Base-by-base conservation (phyloP, 108 stramenopile species). In the Discostella pseudostelligera region DNA sequence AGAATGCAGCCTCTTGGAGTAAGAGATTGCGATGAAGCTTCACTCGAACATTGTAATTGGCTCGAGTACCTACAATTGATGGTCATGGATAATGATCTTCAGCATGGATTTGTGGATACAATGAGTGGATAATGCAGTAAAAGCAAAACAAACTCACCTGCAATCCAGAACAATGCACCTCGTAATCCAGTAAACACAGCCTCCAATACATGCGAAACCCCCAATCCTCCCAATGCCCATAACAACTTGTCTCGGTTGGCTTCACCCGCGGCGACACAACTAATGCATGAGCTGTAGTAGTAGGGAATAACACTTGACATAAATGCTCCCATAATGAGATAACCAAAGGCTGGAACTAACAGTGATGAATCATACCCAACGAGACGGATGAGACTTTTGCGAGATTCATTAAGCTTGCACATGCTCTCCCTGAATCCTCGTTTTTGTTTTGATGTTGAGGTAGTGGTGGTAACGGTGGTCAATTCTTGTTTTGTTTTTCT, bases 1-100 rank as follows among this genome's bases (percentile, higher is more conserved):
- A 94, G 63, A 85, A 96, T n/a, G 83, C 86, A 5, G 92, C 87
- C 51, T 94, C 93, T 65, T 96, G 96, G 36, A 87, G 70, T 13
- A 96, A 69, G 9, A 96, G 69, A 48, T 82, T 89, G 14, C 87
- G 85, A 80, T 93, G 89, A 25, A 93, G 74, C 54, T 90, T 90
- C 20, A 90, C 88, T 26, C 92, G 79, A 59, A 93, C 84, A 55
- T 93, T 93, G 76, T 89, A 93, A 56, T 90, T 90, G 8, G 82
- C 85, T 53, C 89, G 81, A 40, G 82, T 84, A 17, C 89, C 87
- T 88, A 26, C 55, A 22, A 14, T 63, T 62, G 16, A 24, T 29
- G 55, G 21, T 44, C 17, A 40, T 36, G 8, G 46, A 24, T 42
- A 10, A 10, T 21, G 58, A 25, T 20, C 14, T 6, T 16, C n/a